Evolutionary conservation across 176 grass and related monocot genomes (phyloP).

Genomic region (Carex cristatella): DNA sequence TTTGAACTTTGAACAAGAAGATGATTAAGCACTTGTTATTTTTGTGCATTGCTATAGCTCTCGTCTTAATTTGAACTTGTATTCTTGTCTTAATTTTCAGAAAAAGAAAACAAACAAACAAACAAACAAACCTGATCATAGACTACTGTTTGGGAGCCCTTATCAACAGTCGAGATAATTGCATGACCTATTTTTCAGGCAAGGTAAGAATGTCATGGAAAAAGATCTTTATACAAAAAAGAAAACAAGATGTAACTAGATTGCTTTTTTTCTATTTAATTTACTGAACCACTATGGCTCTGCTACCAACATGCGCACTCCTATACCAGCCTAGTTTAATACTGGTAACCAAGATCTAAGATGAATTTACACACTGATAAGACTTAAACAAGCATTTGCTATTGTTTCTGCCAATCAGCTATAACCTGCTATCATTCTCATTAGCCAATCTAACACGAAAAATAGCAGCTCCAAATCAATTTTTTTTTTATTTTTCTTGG

Average conservation of each 20-base stretch:
- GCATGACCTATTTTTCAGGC: neutral
- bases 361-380: neutral
- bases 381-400: neutral
- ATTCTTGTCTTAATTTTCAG: neutral
- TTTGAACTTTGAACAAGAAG: no score
- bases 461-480: neutral
- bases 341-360: neutral
- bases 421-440: neutral
- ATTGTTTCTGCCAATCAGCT: neutral
- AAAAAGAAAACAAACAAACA: neutral
- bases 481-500: neutral
- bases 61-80: neutral
- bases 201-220: neutral
- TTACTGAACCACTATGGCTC: neutral
- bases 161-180: neutral
- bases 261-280: neutral
- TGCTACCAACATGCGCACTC: neutral
- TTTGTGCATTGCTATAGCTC: no score
- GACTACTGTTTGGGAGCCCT: neutral
- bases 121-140: neutral
- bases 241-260: neutral
- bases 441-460: neutral
- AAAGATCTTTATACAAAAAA: neutral
- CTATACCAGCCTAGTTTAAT: neutral
- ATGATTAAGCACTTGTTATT: no score